Evolutionary conservation across 1,139 yeast species (phyloP), one percentile per base, ranked within the genome.

Genomic region (Saccharomyces hybrid): DNA sequence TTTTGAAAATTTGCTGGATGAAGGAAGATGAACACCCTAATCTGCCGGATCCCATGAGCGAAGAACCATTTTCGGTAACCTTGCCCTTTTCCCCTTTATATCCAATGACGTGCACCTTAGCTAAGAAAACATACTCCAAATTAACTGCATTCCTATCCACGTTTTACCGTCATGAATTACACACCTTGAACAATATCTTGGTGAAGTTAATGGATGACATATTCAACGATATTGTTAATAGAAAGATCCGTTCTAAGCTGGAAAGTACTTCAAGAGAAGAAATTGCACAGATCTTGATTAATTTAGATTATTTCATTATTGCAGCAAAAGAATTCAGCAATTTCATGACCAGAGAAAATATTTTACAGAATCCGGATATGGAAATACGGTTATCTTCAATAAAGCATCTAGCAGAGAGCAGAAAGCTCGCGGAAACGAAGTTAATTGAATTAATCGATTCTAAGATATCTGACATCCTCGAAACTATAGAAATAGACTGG

Each of bases 71-170:
- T 66, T 96, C 97, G 0, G 77, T 83, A n/a, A 78, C 83, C 2
- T 76, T 91, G 55, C 98, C 99, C 4, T 93, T 91, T 67, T 88
- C 97, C 56, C 88, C 88, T 56, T 83, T 89, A 60, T 91, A 89
- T 64, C 91, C 95, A 16, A 85, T 88, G 71, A 83, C 89, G 46
- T 91, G 97, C 70, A 80, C 88, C 30, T 84, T 88, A 49, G 72
- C 88, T 25, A 78, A 89, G 52, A 79, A 82, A 13, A 81, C 86
- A 51, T 78, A 90, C 41, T 78, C 80, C 44, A 82, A 82, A 57
- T 77, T 87, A 48, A 76, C 82, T 34, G 72, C 75, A 34, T 93
- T 90, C 64, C 73, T 87, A 52, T 81, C 80, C 53, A 86, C 80
- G 54, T 75, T 68, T 57, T 76, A 74, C 60, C 80, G 79, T 58